Percentiles rank a stretch among this genome's conserved stretches.
Conservation (phyloP, 805 yeast genomes). For the Yamadazyma takamatsuzukensis region DNA sequence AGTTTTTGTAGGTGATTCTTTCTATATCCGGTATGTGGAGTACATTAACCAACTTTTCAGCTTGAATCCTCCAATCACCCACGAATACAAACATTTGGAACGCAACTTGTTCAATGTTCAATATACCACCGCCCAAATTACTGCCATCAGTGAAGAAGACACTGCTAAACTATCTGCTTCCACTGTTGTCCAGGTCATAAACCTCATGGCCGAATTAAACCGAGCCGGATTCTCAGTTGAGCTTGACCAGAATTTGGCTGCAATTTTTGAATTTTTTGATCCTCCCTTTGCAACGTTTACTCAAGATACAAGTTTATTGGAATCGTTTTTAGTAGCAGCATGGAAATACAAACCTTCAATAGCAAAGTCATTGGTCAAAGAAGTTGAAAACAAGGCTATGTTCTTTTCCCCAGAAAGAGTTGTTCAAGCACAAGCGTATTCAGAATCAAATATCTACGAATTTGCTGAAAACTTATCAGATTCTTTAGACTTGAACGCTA, state of each 20-base stretch:
- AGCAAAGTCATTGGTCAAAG: not conserved
- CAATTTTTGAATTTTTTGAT: too few relatives aligned
- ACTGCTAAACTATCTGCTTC: too few relatives aligned
- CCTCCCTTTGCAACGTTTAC: too few relatives aligned
- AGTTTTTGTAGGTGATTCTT: conserved; percentile 20
- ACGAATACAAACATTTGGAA: conserved; percentile 32
- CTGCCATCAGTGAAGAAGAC: too few relatives aligned
- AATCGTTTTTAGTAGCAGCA: too few relatives aligned
- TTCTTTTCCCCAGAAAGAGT: conserved; percentile 8
- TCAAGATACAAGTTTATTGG: too few relatives aligned
- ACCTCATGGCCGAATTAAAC: too few relatives aligned
- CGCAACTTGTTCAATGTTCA: conserved; percentile 16
- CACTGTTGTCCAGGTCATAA: too few relatives aligned
- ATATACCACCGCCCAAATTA: not conserved
- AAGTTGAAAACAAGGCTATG: conserved; percentile 3
- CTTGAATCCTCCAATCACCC: conserved; percentile 26
- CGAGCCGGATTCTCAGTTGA: too few relatives aligned
- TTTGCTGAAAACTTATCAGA: not conserved
- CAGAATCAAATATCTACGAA: not conserved
- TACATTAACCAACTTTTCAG: conserved; percentile 28
- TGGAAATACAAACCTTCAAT: too few relatives aligned
- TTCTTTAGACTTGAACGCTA: conserved; percentile 8
- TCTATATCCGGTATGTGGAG: conserved; percentile 17
- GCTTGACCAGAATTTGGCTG: too few relatives aligned
- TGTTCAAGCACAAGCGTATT: conserved; percentile 7